These are phyloP conservation scores for Mycena albidolilacea DNA, from an alignment of 768 basidiomycete genomes.

Conservation along the genomic window DNA sequence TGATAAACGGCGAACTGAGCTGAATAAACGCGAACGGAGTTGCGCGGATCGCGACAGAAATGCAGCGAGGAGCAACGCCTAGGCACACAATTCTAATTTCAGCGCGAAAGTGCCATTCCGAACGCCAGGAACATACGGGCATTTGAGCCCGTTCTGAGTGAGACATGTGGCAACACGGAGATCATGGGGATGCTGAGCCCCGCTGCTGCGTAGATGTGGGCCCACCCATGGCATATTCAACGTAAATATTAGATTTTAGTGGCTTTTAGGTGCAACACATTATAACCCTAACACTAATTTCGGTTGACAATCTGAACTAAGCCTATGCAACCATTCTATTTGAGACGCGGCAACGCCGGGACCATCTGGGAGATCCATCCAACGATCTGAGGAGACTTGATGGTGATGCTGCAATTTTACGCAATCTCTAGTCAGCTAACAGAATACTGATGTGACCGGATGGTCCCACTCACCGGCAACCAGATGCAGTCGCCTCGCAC, in stretches of 20 bases:
- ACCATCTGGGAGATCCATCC: conserved; percentile 23
- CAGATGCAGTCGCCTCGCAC: conserved; percentile 19
- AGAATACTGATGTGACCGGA: conserved; percentile 12
- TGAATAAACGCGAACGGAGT: no score
- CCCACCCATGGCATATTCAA: no score
- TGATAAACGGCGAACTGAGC: no score
- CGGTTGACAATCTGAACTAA: background rate
- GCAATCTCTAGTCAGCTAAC: conserved; percentile 13
- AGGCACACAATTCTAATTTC: no score
- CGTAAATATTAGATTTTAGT: background rate
- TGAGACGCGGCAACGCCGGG: conserved; percentile 17
- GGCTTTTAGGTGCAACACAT: background rate
- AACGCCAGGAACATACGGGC: no score
- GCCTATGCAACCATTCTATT: conserved; percentile 8
- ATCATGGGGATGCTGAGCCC: no score
- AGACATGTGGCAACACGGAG: no score
- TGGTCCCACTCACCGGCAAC: conserved; percentile 14
- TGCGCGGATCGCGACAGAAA: no score
- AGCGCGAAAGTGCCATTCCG: no score
- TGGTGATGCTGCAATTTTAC: conserved; percentile 16
- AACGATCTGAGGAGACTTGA: conserved; percentile 21
- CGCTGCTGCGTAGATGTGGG: no score
- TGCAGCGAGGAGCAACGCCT: no score
- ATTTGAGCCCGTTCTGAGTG: no score
- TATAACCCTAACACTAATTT: conserved; percentile 7